Evolutionary conservation across 805 yeast species (phyloP).

Genomic region (Yamadazyma takamatsuzukensis): DNA sequence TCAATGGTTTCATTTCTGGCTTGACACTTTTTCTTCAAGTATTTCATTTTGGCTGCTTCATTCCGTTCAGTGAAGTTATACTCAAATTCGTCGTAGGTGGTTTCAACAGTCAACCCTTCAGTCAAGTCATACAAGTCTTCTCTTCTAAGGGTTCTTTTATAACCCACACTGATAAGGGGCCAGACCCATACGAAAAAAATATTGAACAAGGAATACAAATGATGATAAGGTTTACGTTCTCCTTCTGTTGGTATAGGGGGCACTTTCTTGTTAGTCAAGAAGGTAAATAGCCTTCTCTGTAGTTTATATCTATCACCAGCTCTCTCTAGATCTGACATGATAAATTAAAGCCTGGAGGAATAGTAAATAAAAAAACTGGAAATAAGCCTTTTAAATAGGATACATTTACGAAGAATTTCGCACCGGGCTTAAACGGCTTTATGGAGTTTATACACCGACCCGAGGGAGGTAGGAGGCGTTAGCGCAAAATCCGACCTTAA

Average conservation of each 20-base stretch:
- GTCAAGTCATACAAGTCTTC: constrained; percentile 45
- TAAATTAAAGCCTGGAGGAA: too few relatives aligned
- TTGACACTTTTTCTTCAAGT: constrained; percentile 2
- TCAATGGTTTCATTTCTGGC: constrained; percentile 15
- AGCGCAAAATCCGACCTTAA: too few relatives aligned
- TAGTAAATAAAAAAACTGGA: too few relatives aligned
- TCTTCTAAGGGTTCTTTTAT: constrained; percentile 59
- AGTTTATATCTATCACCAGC: constrained; percentile 17
- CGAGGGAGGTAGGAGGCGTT: too few relatives aligned
- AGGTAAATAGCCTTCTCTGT: constrained; percentile 44
- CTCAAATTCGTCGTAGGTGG: constrained; percentile 13
- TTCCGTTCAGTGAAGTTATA: constrained; percentile 1
- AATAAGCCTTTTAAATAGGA: too few relatives aligned
- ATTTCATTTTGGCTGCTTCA: constrained; percentile 1
- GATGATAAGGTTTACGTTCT: constrained; percentile 45
- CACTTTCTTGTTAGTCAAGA: constrained; percentile 40
- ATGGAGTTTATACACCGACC: too few relatives aligned
- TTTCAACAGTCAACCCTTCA: constrained; percentile 22
- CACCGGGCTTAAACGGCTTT: neutral
- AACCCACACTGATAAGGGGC: constrained; percentile 58
- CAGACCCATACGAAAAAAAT: constrained; percentile 59
- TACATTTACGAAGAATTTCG: too few relatives aligned
- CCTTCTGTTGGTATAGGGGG: constrained; percentile 47
- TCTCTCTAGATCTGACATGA: constrained; percentile 1
- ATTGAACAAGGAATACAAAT: constrained; percentile 10